Conservation (phyloP, 2,329 filamentous ascomycete species). For the Neurospora sp. region DNA sequence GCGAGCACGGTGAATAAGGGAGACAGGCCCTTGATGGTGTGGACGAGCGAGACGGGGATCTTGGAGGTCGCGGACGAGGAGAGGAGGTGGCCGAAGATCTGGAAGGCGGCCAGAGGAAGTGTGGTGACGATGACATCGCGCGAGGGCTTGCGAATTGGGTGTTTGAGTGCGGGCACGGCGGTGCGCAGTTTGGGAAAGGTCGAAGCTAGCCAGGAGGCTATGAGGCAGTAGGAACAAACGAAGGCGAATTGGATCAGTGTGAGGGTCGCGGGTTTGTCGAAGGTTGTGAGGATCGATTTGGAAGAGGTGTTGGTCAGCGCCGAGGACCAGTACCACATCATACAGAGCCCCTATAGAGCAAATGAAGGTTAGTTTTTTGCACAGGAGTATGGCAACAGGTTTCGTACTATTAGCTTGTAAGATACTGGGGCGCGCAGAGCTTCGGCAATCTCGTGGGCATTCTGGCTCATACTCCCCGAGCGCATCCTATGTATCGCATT, state of each 20-base stretch:
- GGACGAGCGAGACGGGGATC: slow-evolving; percentile 92
- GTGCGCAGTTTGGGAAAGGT: slow-evolving; percentile 61
- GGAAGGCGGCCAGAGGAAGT: slow-evolving; percentile 84
- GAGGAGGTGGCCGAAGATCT: slow-evolving; percentile 85
- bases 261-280: slow-evolving; percentile 82
- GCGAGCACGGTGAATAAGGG: slow-evolving; percentile 91
- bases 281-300: slow-evolving; percentile 88
- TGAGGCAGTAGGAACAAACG: slow-evolving; percentile 77
- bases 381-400: not conserved
- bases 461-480: slow-evolving; percentile 77
- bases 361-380: slow-evolving; percentile 14
- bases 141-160: slow-evolving; percentile 73
- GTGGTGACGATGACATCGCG: slow-evolving; percentile 77
- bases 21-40: slow-evolving; percentile 96
- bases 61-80: slow-evolving; percentile 89
- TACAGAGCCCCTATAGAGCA: slow-evolving; percentile 59
- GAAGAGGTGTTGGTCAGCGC: slow-evolving; percentile 96
- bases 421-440: slow-evolving; percentile 86
- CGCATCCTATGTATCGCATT: slow-evolving; percentile 82
- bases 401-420: slow-evolving; percentile 69
- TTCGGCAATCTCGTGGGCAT: slow-evolving; percentile 86
- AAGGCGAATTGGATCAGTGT: slow-evolving; percentile 91
- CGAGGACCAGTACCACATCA: slow-evolving; percentile 90
- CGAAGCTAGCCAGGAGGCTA: slow-evolving; percentile 66
- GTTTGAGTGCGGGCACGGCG: slow-evolving; percentile 66